Evolutionary conservation across 208 protist species (phyloP).

Genomic region (Leishmania lainsoni): DNA sequence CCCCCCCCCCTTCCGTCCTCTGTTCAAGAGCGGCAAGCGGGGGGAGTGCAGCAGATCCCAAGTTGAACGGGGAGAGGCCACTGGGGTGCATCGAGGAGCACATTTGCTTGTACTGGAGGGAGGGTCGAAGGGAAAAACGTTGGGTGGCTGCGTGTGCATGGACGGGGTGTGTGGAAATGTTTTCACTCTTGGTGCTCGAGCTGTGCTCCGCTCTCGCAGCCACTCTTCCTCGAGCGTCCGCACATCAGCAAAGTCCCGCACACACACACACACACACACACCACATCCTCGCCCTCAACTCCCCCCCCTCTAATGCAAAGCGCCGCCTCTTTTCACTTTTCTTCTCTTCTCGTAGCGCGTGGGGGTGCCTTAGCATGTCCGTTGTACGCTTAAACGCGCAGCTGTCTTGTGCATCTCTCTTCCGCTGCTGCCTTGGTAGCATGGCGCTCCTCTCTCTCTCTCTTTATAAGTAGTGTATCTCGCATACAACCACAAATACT

Average conservation of each 20-base stretch:
- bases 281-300: not conserved
- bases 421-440: not conserved
- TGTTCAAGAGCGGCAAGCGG: too few species aligned
- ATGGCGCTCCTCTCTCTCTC: not conserved
- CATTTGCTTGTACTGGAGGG: not conserved
- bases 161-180: not conserved
- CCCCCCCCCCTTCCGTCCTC: too few species aligned
- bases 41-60: not conserved
- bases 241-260: not conserved
- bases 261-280: not conserved
- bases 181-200: not conserved
- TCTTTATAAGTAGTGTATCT: not conserved
- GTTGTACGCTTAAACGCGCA: not conserved
- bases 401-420: not conserved
- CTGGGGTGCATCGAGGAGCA: not conserved
- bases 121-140: not conserved
- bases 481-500: too few species aligned
- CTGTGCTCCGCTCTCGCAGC: too few species aligned
- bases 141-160: not conserved
- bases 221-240: too few species aligned
- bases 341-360: not conserved
- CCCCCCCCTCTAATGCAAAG: not conserved
- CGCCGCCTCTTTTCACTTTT: not conserved
- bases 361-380: not conserved
- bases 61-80: not conserved